phyloP scores from a whole-genome alignment of 179 eudicot species.

The Pouteria campechiana region DNA sequence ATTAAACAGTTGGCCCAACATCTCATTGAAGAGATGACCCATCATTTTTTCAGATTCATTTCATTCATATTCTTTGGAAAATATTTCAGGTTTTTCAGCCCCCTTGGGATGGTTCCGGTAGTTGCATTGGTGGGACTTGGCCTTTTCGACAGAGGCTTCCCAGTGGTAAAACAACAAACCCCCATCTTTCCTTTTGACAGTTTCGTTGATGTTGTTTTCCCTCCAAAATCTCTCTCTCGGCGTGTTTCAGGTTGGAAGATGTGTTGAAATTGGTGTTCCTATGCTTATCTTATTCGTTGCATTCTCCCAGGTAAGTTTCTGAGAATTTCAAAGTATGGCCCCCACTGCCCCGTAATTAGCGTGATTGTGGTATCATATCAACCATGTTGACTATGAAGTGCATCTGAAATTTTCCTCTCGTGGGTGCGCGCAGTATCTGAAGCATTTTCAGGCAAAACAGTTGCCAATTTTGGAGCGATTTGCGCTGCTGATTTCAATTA shows the following conservation, averaged over 20 bases:
- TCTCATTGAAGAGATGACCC: neutral
- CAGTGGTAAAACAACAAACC: constrained; percentile 68
- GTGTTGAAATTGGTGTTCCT: constrained; percentile 94
- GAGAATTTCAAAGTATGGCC: neutral
- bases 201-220: neutral
- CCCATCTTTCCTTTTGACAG: neutral
- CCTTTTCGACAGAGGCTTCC: constrained; percentile 87
- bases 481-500: constrained; percentile 63
- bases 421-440: constrained; percentile 68
- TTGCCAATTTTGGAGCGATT: constrained; percentile 84
- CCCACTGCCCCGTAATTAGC: neutral
- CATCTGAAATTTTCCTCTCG: too few relatives aligned
- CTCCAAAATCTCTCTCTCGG: neutral
- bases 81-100: constrained; percentile 88
- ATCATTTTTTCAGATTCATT: neutral
- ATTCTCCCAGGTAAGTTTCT: constrained; percentile 63
- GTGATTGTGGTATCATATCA: constrained; percentile 6
- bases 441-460: constrained; percentile 67
- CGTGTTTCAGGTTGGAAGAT: constrained; percentile 59
- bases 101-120: constrained; percentile 94
- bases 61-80: too few relatives aligned
- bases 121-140: constrained; percentile 89
- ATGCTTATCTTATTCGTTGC: constrained; percentile 81
- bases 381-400: neutral
- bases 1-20: too few relatives aligned